Evolutionary conservation across 495 filamentous ascomycete genomes (phyloP).

Genomic region (Mycothermus thermophilus): DNA sequence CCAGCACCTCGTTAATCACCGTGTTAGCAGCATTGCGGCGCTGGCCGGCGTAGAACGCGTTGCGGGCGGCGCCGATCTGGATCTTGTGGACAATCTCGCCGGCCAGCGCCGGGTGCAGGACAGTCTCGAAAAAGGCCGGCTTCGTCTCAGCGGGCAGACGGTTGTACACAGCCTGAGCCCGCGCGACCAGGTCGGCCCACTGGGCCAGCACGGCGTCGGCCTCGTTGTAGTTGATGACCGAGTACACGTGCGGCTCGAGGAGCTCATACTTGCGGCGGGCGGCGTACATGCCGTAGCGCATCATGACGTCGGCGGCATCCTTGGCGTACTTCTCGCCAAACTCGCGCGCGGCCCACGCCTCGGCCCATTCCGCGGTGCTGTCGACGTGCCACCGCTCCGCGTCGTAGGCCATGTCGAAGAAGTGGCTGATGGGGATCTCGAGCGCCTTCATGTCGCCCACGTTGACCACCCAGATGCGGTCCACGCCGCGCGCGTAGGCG

Average conservation of each 20-base stretch:
- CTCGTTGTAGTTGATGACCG: conserved; percentile 56
- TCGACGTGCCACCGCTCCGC: conserved; percentile 39
- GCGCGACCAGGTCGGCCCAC: conserved; percentile 43
- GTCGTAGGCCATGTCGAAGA: conserved; percentile 55
- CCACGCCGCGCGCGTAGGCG: conserved; percentile 46
- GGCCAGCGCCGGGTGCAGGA: conserved; percentile 52
- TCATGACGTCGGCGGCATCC: conserved; percentile 42
- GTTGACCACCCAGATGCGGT: conserved; percentile 64
- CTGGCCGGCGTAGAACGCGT: conserved; percentile 49
- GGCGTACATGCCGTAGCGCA: conserved; percentile 48
- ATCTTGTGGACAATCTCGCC: conserved; percentile 49
- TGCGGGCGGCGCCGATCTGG: conserved; percentile 45
- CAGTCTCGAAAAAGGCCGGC: conserved; percentile 54
- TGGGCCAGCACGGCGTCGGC: conserved; percentile 48
- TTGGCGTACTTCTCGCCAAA: conserved; percentile 39
- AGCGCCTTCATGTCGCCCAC: conserved; percentile 60
- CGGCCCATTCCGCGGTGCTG: conserved; percentile 42
- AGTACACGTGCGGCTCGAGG: conserved; percentile 49
- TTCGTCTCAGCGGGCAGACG: conserved; percentile 32
- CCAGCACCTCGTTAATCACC: conserved; percentile 43
- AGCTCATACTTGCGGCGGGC: conserved; percentile 56
- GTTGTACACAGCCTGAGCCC: conserved; percentile 43
- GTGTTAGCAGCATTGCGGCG: conserved; percentile 52
- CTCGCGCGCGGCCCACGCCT: conserved; percentile 44
- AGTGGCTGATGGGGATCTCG: conserved; percentile 55